Evolutionary conservation across 352 stramenopile genomes (phyloP), one percentile per base, ranked within the genome.

Genomic region (Phytophthora citrophthora): DNA sequence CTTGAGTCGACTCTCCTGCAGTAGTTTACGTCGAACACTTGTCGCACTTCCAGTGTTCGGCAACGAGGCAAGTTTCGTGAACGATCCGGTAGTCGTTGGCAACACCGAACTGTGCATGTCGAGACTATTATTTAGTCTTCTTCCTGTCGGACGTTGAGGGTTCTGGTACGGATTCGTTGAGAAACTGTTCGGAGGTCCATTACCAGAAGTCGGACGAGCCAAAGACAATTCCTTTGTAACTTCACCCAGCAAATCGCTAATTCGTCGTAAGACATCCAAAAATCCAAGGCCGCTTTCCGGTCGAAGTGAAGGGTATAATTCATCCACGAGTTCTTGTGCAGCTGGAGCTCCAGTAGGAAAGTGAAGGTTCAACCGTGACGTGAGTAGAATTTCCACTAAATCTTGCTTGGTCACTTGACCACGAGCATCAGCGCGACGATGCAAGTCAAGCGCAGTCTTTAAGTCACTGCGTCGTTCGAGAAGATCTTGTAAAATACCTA

Each of bases 361-460:
- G 38, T 85, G 74, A 9, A 93, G 58, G 11, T 75, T 82, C 10
- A 93, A 59, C 0, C 85, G 73, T 3, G 85, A 91, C 0, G 81
- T 83, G 27, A 88, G 57, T 4, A 93, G 65, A 32, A 93, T 89
- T 36, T 91, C 85, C 0, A 72, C 74, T 0, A 93, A 61, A 16
- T 91, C 82, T 8, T 75, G 32, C 48, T 76, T 84, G 18, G 62
- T 80, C 5, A 93, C 80, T 48, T 89, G 79, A 11, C 83, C 81
- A 13, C 87, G 79, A 44, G 77, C 70, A 56, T 89, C 81, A 8
- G 81, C 69, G 23, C 77, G 63, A 4, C 75, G 81, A 40, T 91
- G 77, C 24, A 92, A 56, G 40, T 91, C 83, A 26, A 93, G 73
- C 4, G 83, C 81, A 32, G 70, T 89, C 58, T 93, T 93, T 15